phyloP scores from a whole-genome alignment of 306 rosid species.

The Castanea mollissima region DNA sequence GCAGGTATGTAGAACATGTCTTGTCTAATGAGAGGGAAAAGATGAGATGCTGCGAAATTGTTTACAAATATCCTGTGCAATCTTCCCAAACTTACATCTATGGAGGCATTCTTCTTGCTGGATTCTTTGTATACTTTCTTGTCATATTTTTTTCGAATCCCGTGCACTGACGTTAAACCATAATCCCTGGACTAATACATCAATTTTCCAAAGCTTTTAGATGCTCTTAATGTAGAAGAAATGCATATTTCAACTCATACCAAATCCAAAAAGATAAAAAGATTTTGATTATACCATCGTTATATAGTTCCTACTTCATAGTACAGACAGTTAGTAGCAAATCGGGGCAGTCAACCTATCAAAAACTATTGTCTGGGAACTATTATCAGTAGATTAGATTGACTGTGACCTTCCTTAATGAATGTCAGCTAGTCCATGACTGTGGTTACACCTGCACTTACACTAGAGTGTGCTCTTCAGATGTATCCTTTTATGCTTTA shows the following conservation, averaged over 20 bases:
- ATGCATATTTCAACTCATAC: background rate
- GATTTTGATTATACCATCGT: background rate
- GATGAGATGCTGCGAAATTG: constrained; percentile 83
- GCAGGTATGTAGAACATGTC: constrained; percentile 84
- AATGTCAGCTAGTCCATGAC: too few species aligned
- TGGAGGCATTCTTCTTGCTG: constrained; percentile 90
- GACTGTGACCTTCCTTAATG: background rate
- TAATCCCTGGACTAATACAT: constrained; percentile 1
- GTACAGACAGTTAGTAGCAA: background rate
- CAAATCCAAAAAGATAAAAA: background rate
- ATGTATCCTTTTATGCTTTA: background rate
- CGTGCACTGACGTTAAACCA: constrained; percentile 48
- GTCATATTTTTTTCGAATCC: constrained; percentile 89
- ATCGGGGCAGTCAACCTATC: background rate
- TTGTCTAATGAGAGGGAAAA: constrained; percentile 70
- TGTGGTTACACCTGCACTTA: too few species aligned
- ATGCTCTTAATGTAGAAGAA: constrained; percentile 23
- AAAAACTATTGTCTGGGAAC: background rate
- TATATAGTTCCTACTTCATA: background rate
- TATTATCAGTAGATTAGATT: background rate
- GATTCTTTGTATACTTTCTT: constrained; percentile 81
- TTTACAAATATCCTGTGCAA: constrained; percentile 79
- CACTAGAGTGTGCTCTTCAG: background rate
- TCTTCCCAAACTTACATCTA: constrained; percentile 80
- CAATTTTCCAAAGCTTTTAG: constrained; percentile 15